phyloP scores from a whole-genome alignment of 1,284 basidiomycete species.

The Austroboletus niveus region DNA sequence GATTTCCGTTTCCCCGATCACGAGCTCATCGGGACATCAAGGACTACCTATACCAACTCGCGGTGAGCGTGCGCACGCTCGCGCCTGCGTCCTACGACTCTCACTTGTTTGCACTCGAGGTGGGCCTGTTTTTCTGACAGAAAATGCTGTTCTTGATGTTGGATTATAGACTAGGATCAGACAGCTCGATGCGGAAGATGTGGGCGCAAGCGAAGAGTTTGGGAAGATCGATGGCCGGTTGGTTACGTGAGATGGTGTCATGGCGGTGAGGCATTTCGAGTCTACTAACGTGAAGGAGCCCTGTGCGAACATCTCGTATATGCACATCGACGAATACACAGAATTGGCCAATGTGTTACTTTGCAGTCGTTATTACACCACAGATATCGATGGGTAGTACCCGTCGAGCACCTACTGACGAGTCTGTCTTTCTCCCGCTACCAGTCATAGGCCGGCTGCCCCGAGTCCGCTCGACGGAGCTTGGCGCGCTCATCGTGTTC shows the following conservation, averaged over 20 bases:
- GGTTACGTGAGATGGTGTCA: neutral
- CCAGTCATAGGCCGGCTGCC: too few relatives aligned
- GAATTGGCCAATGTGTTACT: too few relatives aligned
- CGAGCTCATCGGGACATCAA: conserved; percentile 23
- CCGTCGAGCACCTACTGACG: too few relatives aligned
- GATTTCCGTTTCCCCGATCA: neutral
- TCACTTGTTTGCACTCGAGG: conserved; percentile 77
- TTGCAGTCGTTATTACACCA: too few relatives aligned
- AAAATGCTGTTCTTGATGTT: neutral
- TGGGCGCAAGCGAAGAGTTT: neutral
- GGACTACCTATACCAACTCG: conserved; percentile 81
- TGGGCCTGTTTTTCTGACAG: conserved; percentile 15
- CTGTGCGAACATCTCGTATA: too few relatives aligned
- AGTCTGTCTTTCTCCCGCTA: too few relatives aligned
- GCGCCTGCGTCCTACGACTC: conserved; percentile 75
- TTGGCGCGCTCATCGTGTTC: too few relatives aligned
- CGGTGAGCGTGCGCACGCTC: conserved; percentile 63
- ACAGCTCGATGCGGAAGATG: conserved; percentile 13
- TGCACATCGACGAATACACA: too few relatives aligned
- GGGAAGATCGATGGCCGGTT: neutral
- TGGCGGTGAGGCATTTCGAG: neutral
- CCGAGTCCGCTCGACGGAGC: too few relatives aligned
- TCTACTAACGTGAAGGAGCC: too few relatives aligned
- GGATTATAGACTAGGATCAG: conserved; percentile 12
- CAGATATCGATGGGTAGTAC: too few relatives aligned